Evolutionary conservation across 1,139 yeast species (phyloP).

Genomic region (Barnettozyma hawaiiensis): DNA sequence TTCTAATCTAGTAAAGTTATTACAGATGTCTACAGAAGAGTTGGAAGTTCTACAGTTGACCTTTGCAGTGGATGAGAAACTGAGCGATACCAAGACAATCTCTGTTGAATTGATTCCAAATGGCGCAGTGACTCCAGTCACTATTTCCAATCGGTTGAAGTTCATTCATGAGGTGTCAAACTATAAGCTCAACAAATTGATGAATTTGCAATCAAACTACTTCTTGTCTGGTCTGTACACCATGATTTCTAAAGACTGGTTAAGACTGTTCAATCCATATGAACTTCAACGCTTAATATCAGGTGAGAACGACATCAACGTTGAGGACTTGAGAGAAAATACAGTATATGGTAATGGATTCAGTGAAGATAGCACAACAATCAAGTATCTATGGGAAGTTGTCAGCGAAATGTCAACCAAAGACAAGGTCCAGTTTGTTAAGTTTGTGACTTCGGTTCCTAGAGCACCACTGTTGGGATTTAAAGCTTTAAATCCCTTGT

Average conservation of each 20-base stretch:
- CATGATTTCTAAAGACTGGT: conserved; percentile 68
- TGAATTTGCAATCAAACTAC: conserved; percentile 52
- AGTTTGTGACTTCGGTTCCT: conserved; percentile 88
- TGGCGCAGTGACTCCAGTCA: conserved; percentile 55
- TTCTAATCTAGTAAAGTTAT: conserved; percentile 55
- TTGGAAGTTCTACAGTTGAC: conserved; percentile 54
- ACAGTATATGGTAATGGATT: conserved; percentile 64
- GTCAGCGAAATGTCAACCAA: conserved; percentile 58
- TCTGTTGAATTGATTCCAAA: conserved; percentile 55
- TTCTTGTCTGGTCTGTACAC: conserved; percentile 70
- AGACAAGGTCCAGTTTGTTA: conserved; percentile 59
- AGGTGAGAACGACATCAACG: conserved; percentile 61
- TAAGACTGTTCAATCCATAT: conserved; percentile 74
- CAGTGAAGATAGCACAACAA: conserved; percentile 47
- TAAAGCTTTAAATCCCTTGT: conserved; percentile 62
- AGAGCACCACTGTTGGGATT: conserved; percentile 91
- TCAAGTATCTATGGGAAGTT: conserved; percentile 69
- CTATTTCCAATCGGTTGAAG: conserved; percentile 55
- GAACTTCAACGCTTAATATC: conserved; percentile 84
- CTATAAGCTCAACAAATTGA: conserved; percentile 64
- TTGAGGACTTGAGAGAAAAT: conserved; percentile 60
- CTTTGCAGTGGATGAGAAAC: conserved; percentile 45
- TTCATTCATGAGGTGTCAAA: conserved; percentile 77
- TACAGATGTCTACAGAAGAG: conserved; percentile 52
- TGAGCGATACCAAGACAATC: conserved; percentile 26